Conservation (phyloP, 345 rosid species). For the Populus nigra region DNA sequence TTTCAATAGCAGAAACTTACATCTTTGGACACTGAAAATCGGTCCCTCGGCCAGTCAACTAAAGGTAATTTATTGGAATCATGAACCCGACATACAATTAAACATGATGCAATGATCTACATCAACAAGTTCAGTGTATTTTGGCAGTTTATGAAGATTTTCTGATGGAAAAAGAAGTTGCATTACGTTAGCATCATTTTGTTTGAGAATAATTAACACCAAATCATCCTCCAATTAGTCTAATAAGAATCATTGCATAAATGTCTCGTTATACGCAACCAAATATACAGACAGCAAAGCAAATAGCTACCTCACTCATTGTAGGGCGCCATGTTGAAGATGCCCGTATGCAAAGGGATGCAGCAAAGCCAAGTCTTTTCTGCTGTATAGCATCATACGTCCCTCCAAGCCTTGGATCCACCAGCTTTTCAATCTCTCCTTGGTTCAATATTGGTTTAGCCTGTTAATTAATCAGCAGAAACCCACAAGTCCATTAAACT, state of each 20-base stretch:
- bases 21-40: neutral
- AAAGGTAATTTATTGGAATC: conserved; percentile 8
- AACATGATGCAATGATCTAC: conserved; percentile 24
- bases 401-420: conserved; percentile 78
- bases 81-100: conserved; percentile 20
- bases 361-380: conserved; percentile 67
- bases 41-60: conserved; percentile 6
- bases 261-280: neutral
- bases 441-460: conserved; percentile 68
- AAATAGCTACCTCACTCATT: conserved; percentile 65
- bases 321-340: conserved; percentile 82
- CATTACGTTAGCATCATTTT: neutral
- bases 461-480: conserved; percentile 31
- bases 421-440: conserved; percentile 59
- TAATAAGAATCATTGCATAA: neutral
- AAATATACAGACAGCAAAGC: neutral
- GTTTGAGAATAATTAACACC: neutral
- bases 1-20: conserved; percentile 1
- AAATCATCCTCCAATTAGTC: neutral
- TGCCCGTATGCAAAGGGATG: conserved; percentile 81
- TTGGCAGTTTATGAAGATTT: too few species aligned
- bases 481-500: neutral
- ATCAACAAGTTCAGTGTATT: neutral
- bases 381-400: conserved; percentile 54
- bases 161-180: too few species aligned